phyloP scores from a whole-genome alignment of 225 moss, liverwort and hornwort species.

The Ulota crispa region DNA sequence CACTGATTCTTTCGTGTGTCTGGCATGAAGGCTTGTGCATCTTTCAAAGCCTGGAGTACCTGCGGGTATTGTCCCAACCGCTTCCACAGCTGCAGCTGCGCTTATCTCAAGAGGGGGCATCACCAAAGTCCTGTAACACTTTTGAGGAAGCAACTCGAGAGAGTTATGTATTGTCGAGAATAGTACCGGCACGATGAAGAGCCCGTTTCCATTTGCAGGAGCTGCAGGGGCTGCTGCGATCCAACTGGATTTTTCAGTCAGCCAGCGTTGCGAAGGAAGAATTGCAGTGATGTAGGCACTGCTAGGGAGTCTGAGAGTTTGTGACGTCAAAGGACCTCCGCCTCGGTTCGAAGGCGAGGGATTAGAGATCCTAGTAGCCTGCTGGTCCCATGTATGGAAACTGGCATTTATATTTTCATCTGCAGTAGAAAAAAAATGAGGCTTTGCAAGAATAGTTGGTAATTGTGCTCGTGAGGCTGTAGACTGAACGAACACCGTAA shows the following conservation, averaged over 20 bases:
- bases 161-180: constrained; percentile 4
- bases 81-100: constrained; percentile 82
- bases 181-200: background rate
- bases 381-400: background rate
- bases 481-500: background rate
- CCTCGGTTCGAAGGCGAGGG: background rate
- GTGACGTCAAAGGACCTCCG: background rate
- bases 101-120: constrained; percentile 69
- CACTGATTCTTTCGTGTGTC: constrained; percentile 8
- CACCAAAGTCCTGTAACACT: constrained; percentile 36
- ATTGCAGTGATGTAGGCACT: background rate
- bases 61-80: constrained; percentile 83
- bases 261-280: background rate
- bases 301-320: background rate
- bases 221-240: background rate
- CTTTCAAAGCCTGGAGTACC: constrained; percentile 86
- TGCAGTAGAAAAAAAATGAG: background rate
- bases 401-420: background rate
- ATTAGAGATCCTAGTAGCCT: background rate
- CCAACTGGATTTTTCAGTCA: background rate
- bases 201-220: background rate
- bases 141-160: background rate
- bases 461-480: background rate
- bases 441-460: background rate
- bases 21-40: constrained; percentile 63